Evolutionary conservation across 2,329 filamentous ascomycete species (phyloP), one percentile per base, ranked within the genome.

Genomic region (Penicillium oxalicum): DNA sequence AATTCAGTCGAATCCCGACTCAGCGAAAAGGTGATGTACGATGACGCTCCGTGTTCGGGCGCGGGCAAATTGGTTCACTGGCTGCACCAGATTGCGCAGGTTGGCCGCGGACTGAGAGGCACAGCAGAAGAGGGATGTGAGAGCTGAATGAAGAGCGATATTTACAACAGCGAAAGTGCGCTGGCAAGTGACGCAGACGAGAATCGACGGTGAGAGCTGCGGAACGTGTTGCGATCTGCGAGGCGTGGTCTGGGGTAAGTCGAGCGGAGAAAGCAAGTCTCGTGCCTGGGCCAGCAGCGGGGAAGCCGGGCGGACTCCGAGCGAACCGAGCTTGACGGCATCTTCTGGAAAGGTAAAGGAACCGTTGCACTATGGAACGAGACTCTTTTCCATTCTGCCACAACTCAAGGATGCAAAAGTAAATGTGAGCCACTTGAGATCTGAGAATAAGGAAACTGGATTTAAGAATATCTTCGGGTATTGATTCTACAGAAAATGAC

Each of bases 171-270:
- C 18, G 18, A 11, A 32, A 5, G 29, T 2, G 11, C 29, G 29
- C 29, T 4, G 29, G 29, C 11, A 5, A 32, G 11, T 8, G 29
- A 32, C 29, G 18, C 18, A 32, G 29, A 11, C 11, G 29, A 32
- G 29, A 32, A 7, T 7, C 29, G 29, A 11, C 7, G 29, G 11
- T 8, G 29, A 32, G 8, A 32, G 29, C 29, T 32, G 29, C 29
- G 29, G 42, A 49, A 47, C 28, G 28, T 5, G 39, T n/a, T 44
- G 48, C 27, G 47, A 53, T 55, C 52, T 50, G 52, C 45, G 44
- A 54, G 47, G 43, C 37, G 52, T 51, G 44, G 54, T 55, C 54
- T 38, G 54, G 55, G 55, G 55, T 54, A 56, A 38, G 51, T 47
- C 39, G 53, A 47, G 53, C 51, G 55, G 51, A 54, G 53, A 51